Base-by-base conservation (phyloP, 2,329 filamentous ascomycete species). In the Colletotrichum simmondsii region DNA sequence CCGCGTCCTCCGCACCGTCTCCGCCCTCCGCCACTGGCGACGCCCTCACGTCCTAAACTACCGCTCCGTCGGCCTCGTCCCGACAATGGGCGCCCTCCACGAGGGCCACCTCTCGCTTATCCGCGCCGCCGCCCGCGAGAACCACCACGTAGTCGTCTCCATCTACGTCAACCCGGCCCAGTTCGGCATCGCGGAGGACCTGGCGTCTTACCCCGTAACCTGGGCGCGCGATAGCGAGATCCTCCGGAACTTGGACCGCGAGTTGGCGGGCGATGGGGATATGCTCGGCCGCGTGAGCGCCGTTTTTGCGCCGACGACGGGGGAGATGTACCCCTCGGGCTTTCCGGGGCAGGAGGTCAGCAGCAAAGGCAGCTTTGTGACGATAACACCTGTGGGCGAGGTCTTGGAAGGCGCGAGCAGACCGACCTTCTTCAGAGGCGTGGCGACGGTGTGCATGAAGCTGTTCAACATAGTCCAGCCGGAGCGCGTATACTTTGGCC, bases 31-130 rank as follows among this genome's bases (percentile, higher is more conserved):
- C 52, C 83, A 87, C 77, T 93, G 92, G 86, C 91, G 95, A 46
- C 88, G 86, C 26, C 88, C 91, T 53, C 90, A 95, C 73, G 84
- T 91, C 46, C 83, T 91, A 72, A 87, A 91, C 78, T 89, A 92
- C 77, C 90, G 92, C 70, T 92, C 92, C 57, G 92, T 99, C 71
- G 95, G 93, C 72, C 91, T 99, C 32, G 95, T 99, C 46, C 97
- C 97, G 1, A 99, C 97, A 37, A 98, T 99, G 97, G 97, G 97
- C 75, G 97, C 97, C 62, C 89, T 99, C n/a, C 97, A 99, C 83
- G 90, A 92, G 68, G 97, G 97, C 53, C 97, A 99, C 83, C 84
- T 98, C 64, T 93, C 94, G 4, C 89, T 99, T 26, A 93, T 98
- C 78, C 93, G 94, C 72, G 90, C 92, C 77, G 97, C 97, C 3